Evolutionary conservation across 2,329 filamentous ascomycete species (phyloP).

Genomic region (Diplodia intermedia): DNA sequence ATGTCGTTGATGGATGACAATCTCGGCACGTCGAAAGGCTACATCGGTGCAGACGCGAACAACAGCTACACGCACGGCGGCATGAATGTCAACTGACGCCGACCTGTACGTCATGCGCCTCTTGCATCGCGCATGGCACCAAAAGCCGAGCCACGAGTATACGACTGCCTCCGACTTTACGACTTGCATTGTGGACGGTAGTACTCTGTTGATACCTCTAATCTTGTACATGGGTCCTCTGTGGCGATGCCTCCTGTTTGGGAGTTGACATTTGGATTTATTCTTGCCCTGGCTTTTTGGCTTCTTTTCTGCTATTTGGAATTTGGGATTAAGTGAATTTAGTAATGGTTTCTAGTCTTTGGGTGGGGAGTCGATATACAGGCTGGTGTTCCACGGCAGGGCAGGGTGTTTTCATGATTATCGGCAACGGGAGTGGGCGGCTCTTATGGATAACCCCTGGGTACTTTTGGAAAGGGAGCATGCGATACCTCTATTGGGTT

Average conservation of each 20-base stretch:
- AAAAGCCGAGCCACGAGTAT: slow-evolving; percentile 26
- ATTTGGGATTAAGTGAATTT: neutral
- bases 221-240: slow-evolving; percentile 30
- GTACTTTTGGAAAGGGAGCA: slow-evolving; percentile 23
- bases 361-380: slow-evolving; percentile 19
- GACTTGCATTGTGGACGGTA: slow-evolving; percentile 31
- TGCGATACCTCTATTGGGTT: slow-evolving; percentile 28
- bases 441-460: slow-evolving; percentile 21
- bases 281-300: neutral
- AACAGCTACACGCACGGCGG: slow-evolving; percentile 25
- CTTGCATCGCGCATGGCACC: slow-evolving; percentile 3
- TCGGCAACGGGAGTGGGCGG: slow-evolving; percentile 6
- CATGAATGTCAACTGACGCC: slow-evolving; percentile 27
- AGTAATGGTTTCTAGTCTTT: neutral
- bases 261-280: slow-evolving; percentile 3
- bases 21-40: slow-evolving; percentile 23
- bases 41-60: slow-evolving; percentile 24
- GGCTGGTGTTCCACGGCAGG: slow-evolving; percentile 8
- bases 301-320: neutral
- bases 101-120: neutral
- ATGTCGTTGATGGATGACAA: slow-evolving; percentile 35
- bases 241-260: neutral
- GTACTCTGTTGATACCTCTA: slow-evolving; percentile 31
- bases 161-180: slow-evolving; percentile 31
- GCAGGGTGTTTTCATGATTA: slow-evolving; percentile 9